A percentile compares a stretch with the other conserved stretches of the same genome.
phyloP scores from a whole-genome alignment of 768 basidiomycete genomes.

The Omphalotus guepiniiformis region DNA sequence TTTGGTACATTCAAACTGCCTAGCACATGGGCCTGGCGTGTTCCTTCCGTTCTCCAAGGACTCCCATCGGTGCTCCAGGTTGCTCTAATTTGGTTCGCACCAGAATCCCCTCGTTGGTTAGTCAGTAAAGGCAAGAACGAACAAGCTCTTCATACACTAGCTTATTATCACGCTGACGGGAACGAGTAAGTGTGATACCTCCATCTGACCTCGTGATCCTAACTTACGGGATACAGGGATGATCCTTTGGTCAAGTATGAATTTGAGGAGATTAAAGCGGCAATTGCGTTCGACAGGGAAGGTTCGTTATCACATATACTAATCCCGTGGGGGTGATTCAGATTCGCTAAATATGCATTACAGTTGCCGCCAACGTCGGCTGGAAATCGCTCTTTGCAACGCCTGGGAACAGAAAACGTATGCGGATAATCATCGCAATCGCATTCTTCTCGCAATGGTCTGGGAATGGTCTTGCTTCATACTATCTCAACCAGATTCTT shows the following conservation, averaged over 20 bases:
- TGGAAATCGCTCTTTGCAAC: slow-evolving; percentile 68
- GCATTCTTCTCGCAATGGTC: slow-evolving; percentile 88
- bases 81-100: slow-evolving; percentile 59
- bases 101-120: slow-evolving; percentile 85
- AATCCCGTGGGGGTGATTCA: neutral
- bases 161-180: slow-evolving; percentile 82
- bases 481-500: slow-evolving; percentile 77
- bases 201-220: neutral
- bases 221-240: slow-evolving; percentile 26
- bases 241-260: slow-evolving; percentile 72
- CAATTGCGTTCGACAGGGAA: slow-evolving; percentile 62
- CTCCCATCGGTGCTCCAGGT: slow-evolving; percentile 68
- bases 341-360: neutral
- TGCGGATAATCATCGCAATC: slow-evolving; percentile 71
- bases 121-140: slow-evolving; percentile 69
- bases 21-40: slow-evolving; percentile 77
- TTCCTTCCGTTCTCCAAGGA: slow-evolving; percentile 71
- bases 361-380: slow-evolving; percentile 52
- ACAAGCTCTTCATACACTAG: slow-evolving; percentile 65
- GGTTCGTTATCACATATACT: too few relatives aligned
- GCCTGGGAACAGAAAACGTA: slow-evolving; percentile 69
- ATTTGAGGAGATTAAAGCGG: slow-evolving; percentile 77
- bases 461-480: slow-evolving; percentile 80
- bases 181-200: slow-evolving; percentile 39
- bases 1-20: slow-evolving; percentile 73